Base-by-base conservation (phyloP, 768 basidiomycete species). In the Polyporus arcularius region DNA sequence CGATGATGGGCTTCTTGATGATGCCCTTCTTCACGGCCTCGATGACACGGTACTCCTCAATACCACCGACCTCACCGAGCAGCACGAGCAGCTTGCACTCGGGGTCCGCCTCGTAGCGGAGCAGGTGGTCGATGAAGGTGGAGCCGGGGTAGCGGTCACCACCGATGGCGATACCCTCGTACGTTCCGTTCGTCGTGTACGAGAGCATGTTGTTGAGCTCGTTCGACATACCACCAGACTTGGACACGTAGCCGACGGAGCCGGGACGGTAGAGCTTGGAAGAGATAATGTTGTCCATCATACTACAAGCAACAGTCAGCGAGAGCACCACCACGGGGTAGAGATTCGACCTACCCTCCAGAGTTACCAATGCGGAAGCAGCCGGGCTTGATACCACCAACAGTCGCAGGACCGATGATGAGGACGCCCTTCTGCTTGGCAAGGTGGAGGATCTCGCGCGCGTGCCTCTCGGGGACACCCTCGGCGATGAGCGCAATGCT, bases 221-320 rank as follows among this genome's bases (percentile, higher is more conserved):
- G 81, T 98, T 98, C 70, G 96, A 98, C 96, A 99, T 99, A 76
- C 96, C 96, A 68, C 96, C 96, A 8, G 96, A 98, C 81, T 99
- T 99, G 76, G 94, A 97, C 73, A 99, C 96, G 76, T 98, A 99
- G 71, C 96, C 96, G 69, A 99, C 92, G 12, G 95, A 94, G 58
- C 96, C 96, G 30, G 95, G 81, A 70, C 96, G 94, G 85, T 98
- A 99, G 64, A 99, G 90, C 82, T 98, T 99, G 64, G 94, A 96
- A 7, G 96, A 81, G 72, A 98, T 97, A 79, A 98, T 96, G 83
- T 98, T 99, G 82, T 99, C 96, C 96, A 98, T 97, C 96, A 98
- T 98, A 71, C 93, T 89, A 62, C 6, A 57, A 16, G 60, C 12
- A 7, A 14, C 1, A 4, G 14, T 26, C 2, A 3, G 40, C 65